Evolutionary conservation across 2,329 filamentous ascomycete genomes (phyloP).

Genomic region (Pyricularia sp.): DNA sequence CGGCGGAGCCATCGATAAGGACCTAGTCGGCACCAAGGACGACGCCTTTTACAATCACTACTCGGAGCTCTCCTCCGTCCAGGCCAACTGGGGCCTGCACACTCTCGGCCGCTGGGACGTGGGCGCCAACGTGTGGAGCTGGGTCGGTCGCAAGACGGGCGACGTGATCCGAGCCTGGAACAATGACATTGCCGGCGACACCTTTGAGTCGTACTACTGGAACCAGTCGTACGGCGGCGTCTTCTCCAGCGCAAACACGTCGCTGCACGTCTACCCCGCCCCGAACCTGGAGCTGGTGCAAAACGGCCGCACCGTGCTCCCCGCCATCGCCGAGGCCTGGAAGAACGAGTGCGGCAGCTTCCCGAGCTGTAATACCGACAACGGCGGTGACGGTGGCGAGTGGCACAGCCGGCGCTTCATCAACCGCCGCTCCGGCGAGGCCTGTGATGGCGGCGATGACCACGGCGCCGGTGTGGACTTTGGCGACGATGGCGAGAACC

Average conservation of each 20-base stretch:
- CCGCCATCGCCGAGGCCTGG: slow-evolving; percentile 14
- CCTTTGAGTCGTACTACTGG: slow-evolving; percentile 12
- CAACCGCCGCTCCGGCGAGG: not conserved
- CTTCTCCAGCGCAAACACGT: slow-evolving; percentile 12
- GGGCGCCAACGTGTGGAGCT: slow-evolving; percentile 58
- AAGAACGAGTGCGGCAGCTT: slow-evolving; percentile 4
- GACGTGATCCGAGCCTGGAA: slow-evolving; percentile 27
- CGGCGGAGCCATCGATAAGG: slow-evolving; percentile 59
- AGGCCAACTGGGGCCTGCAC: slow-evolving; percentile 60
- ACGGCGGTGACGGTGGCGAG: not conserved
- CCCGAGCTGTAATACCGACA: not conserved
- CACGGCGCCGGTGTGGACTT: no score
- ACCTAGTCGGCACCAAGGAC: slow-evolving; percentile 61
- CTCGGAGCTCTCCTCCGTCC: slow-evolving; percentile 55
- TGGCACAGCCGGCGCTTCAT: not conserved
- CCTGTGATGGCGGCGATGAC: no score
- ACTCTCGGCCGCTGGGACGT: slow-evolving; percentile 65
- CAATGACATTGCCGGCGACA: not conserved
- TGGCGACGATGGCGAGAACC: not conserved
- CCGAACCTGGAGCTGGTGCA: slow-evolving; percentile 17
- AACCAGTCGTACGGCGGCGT: slow-evolving; percentile 21
- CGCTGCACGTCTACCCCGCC: slow-evolving; percentile 15
- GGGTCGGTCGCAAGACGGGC: slow-evolving; percentile 52
- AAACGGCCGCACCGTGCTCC: slow-evolving; percentile 14
- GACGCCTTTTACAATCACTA: slow-evolving; percentile 65